Base-by-base conservation (phyloP, 2,329 filamentous ascomycete genomes). In the Pseudofabraea citricarpa region DNA sequence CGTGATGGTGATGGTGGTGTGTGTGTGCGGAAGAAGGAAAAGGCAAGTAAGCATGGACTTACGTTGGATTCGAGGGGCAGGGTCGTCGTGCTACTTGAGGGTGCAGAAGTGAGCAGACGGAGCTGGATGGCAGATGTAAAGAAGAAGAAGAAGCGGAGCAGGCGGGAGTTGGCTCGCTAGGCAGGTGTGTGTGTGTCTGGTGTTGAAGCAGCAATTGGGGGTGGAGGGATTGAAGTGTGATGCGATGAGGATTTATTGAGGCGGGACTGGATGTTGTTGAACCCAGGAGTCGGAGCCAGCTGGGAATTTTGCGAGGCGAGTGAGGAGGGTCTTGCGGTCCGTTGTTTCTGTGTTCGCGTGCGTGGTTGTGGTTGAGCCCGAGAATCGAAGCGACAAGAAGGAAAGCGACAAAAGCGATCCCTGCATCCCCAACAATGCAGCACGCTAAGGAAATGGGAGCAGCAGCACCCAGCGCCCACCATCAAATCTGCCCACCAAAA, bases 161-260 rank as follows among this genome's bases (percentile, higher is more conserved):
- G 29, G n/a, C n/a, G n/a, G n/a, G n/a, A n/a, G n/a, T n/a, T n/a
- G n/a, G n/a, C n/a, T n/a, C n/a, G n/a, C n/a, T n/a, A n/a, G n/a
- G 19, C 12, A 36, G 18, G 35, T 13, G 35, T 22, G 35, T 10
- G 35, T 3, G 13, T 10, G 35, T 13, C 10, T 12, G 35, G 23
- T 20, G 18, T 37, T 9, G 35, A 20, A n/a, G 35, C 21, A 21
- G 35, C 33, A 15, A 19, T 36, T 18, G 31, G 7, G 20, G n/a
- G n/a, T n/a, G n/a, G n/a, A 21, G 12, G 18, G 23, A 37, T n/a
- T 37, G 35, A 20, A 20, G 35, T n/a, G n/a, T 37, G 35, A 37
- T 37, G 35, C 35, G 35, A 37, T 37, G 35, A 37, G 35, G 35
- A 37, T 37, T 37, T 37, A 37, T 37, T 21, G 35, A 37, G 35